phyloP scores from a whole-genome alignment of 2,329 filamentous ascomycete species.

The Podosphaera fusca region DNA sequence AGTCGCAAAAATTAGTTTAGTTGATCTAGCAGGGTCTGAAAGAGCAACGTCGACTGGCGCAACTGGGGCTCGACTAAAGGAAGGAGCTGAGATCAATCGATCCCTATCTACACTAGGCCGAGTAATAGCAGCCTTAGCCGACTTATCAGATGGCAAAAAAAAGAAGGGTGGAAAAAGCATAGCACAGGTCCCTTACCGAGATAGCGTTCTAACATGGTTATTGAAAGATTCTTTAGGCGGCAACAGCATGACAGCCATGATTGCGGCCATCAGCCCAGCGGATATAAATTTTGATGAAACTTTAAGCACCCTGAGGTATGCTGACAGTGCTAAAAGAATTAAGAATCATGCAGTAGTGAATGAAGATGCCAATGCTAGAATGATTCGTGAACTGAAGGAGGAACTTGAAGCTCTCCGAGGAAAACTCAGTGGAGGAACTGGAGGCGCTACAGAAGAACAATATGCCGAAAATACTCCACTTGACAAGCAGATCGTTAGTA shows the following conservation, averaged over 20 bases:
- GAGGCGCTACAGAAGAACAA: conserved; percentile 46
- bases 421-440: conserved; percentile 46
- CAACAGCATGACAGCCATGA: conserved; percentile 99
- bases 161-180: conserved; percentile 46
- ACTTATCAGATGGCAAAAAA: conserved; percentile 68
- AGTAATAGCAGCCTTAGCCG: conserved; percentile 88
- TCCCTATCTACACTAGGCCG: conserved; percentile 88
- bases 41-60: conserved; percentile 92
- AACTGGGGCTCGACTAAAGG: conserved; percentile 81
- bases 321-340: conserved; percentile 93
- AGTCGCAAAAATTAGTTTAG: conserved; percentile 90
- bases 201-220: conserved; percentile 89
- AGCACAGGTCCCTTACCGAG: conserved; percentile 77
- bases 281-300: conserved; percentile 99
- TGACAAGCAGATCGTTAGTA: conserved; percentile 90
- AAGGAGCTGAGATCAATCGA: conserved; percentile 95
- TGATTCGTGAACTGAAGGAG: conserved; percentile 96
- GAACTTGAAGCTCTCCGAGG: conserved; percentile 67
- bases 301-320: conserved; percentile 81
- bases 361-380: conserved; percentile 93
- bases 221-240: conserved; percentile 91
- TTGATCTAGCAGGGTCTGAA: conserved; percentile 94
- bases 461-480: conserved; percentile 82
- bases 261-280: conserved; percentile 90
- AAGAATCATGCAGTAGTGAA: conserved; percentile 99